phyloP scores from a whole-genome alignment of 73 alveolate species.

The Blepharisma stoltei region DNA sequence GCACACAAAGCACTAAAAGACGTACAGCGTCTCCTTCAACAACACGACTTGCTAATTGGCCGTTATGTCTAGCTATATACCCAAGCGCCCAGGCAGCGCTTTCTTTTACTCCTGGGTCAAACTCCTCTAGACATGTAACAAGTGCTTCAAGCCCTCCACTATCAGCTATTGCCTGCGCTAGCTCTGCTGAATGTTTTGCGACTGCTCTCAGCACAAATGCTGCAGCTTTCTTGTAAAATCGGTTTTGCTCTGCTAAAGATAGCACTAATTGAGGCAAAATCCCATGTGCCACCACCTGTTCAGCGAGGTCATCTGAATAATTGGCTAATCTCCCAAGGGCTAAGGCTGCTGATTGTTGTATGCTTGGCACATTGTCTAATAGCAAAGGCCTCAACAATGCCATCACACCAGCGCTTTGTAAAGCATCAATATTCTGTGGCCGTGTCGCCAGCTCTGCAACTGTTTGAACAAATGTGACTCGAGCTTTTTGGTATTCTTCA shows the following conservation, averaged over 20 bases:
- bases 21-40: constrained; percentile 99
- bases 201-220: constrained; percentile 99
- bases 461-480: constrained; percentile 98
- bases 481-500: constrained; percentile 98
- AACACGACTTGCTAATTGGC: constrained; percentile 91
- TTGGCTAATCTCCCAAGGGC: constrained; percentile 99
- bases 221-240: constrained; percentile 99
- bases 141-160: constrained; percentile 99
- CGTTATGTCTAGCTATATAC: constrained; percentile 94
- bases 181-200: constrained; percentile 97
- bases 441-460: constrained; percentile 99
- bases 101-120: constrained; percentile 99
- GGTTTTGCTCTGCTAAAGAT: constrained; percentile 96
- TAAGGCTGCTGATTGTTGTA: constrained; percentile 98
- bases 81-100: constrained; percentile 98
- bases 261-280: constrained; percentile 96
- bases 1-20: constrained; percentile 91
- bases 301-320: constrained; percentile 94
- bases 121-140: constrained; percentile 98
- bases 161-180: constrained; percentile 98
- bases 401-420: constrained; percentile 98
- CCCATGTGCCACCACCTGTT: constrained; percentile 93
- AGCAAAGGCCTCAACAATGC: constrained; percentile 96
- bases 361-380: constrained; percentile 97
- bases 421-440: constrained; percentile 98